Base-by-base conservation (phyloP, 768 basidiomycete species). In the Termitomyces sp. region DNA sequence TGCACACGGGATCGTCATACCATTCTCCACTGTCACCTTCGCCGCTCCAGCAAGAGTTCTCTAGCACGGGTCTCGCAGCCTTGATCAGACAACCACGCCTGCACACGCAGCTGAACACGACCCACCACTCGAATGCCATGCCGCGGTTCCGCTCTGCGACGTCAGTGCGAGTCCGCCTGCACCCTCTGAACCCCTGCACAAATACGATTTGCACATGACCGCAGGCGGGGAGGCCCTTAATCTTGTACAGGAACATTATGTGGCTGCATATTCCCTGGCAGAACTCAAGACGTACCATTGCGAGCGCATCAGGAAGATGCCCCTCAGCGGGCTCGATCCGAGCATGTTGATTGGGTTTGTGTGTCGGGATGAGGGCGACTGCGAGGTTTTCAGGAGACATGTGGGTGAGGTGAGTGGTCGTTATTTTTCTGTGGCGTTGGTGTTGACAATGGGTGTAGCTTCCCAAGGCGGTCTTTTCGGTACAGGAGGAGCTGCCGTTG, bases 311-410 rank as follows among this genome's bases (percentile, higher is more conserved):
- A 79, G 93, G 67, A 98, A 96, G 82, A 96, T 98, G 91, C 88
- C 88, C 0, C 71, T 98, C 35, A 83, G 84, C 40, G 89, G 88
- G 28, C 74, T 99, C 54, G 97, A 98, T 69, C 97, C 96, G 23
- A 97, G 94, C 63, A 98, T 99, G 97, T 75, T 99, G 7, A 80
- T 98, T 57, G 95, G 95, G 12, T 98, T 99, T 68, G 66, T 98
- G 62, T 87, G 88, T 67, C 82, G 81, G 63, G 84, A 91, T 65
- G 88, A 92, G 71, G 75, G 67, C 17, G 96, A 98, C 53, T 98
- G 93, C 90, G 69, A 77, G 16, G 94, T 98, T 71, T 81, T 98
- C 54, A 78, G 84, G 60, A 74, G 70, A 56, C 76, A 92, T 50
- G 85, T 92, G 35, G 77, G 73, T 2, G 86, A 90, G 71, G 94